Conservation (phyloP, 2,329 filamentous ascomycete genomes). For the Stagonosporopsis chrysanthemi region DNA sequence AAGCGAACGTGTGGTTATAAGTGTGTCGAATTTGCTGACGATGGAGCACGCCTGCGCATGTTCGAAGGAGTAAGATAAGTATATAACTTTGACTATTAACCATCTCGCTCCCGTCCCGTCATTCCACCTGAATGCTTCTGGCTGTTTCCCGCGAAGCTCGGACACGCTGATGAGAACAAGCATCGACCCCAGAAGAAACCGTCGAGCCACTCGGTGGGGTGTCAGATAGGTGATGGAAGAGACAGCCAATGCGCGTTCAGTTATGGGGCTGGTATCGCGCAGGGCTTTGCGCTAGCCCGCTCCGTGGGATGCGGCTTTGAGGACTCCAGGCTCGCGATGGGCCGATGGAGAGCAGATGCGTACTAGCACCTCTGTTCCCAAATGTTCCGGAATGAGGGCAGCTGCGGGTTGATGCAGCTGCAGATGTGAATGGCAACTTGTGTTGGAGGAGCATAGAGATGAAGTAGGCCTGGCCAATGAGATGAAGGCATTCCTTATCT, state of each 20-base stretch:
- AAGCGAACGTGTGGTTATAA: not conserved
- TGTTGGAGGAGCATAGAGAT: not conserved
- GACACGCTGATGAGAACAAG: slow-evolving; percentile 19
- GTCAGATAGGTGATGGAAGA: slow-evolving; percentile 34
- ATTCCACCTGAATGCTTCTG: slow-evolving; percentile 11
- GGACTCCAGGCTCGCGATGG: slow-evolving; percentile 1
- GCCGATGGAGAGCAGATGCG: not conserved
- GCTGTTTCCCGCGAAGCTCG: slow-evolving; percentile 23
- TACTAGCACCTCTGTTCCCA: slow-evolving; percentile 4
- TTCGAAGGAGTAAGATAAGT: slow-evolving; percentile 27
- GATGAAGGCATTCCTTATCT: slow-evolving; percentile 12
- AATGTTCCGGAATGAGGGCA: slow-evolving; percentile 8
- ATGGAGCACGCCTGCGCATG: slow-evolving; percentile 1
- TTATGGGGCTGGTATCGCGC: slow-evolving; percentile 26
- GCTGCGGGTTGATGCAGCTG: slow-evolving; percentile 5
- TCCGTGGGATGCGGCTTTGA: slow-evolving; percentile 10
- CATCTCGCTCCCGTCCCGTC: slow-evolving; percentile 11
- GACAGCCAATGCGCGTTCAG: slow-evolving; percentile 38
- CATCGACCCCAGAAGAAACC: slow-evolving; percentile 31
- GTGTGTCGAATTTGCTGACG: slow-evolving; percentile 1
- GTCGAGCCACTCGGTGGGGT: slow-evolving; percentile 35
- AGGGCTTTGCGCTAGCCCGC: slow-evolving; percentile 26
- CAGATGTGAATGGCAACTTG: slow-evolving; percentile 4
- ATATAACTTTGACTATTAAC: slow-evolving; percentile 24
- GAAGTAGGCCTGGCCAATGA: slow-evolving; percentile 2